phyloP scores from a whole-genome alignment of 2,329 filamentous ascomycete species.

The Talaromyces islandicus region DNA sequence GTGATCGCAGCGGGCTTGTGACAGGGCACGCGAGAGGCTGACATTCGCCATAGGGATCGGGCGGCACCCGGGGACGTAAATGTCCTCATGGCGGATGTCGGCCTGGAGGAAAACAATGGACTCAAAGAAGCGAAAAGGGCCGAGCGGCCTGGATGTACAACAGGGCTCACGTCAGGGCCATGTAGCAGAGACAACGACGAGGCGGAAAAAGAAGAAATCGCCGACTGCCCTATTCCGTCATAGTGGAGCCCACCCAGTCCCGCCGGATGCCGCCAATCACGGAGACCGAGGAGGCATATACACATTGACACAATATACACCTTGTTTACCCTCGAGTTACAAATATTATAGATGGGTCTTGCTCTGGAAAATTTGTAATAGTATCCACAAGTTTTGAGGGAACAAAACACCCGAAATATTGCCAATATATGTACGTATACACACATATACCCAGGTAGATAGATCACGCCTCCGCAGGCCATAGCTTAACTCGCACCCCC shows the following conservation, averaged over 20 bases:
- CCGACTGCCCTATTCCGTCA: neutral
- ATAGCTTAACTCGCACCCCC: constrained; percentile 11
- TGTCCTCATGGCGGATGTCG: constrained; percentile 3
- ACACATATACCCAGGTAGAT: too few species aligned
- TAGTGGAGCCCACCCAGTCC: neutral
- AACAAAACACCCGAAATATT: neutral
- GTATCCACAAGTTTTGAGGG: too few species aligned
- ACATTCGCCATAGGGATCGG: constrained; percentile 5
- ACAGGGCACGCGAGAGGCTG: neutral
- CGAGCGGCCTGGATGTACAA: neutral
- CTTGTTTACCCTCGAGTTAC: neutral
- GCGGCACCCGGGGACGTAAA: neutral
- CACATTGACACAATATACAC: too few species aligned
- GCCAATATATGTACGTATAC: neutral
- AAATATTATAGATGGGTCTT: too few species aligned
- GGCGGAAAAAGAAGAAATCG: neutral
- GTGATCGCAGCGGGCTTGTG: neutral
- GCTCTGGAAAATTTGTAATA: too few species aligned
- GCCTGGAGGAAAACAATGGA: neutral
- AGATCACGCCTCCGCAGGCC: neutral
- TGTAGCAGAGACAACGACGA: neutral
- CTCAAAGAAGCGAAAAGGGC: neutral
- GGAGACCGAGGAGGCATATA: neutral
- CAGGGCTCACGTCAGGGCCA: neutral
- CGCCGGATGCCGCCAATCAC: neutral